Evolutionary conservation across 139 green algal genomes (phyloP), one percentile per base, ranked within the genome.

Genomic region (Chlamydomonas sp.): DNA sequence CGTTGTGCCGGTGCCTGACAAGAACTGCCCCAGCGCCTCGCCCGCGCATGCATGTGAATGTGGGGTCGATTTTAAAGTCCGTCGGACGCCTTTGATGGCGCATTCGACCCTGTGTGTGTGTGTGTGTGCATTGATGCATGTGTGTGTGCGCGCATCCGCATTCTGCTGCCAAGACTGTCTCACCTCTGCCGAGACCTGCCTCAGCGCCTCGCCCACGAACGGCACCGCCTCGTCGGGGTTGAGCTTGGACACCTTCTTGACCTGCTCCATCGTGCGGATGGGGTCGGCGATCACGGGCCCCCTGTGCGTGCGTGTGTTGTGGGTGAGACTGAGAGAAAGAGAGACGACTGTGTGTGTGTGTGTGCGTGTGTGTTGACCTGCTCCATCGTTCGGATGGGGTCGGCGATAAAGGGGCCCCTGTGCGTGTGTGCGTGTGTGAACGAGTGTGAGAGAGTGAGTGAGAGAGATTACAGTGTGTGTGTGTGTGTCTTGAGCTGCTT

Each of bases 191-290:
- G 48, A 8, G 65, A 97, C 81, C 54, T 76, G 74, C 48, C 73
- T 80, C 39, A 97, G 88, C 0, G 88, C 83, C 82, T 95, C 86
- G 34, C 89, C 91, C 48, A 96, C 91, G 58, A 90, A 96, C 28
- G 89, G 85, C 35, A 83, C 84, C 20, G 79, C 58, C 26, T 81
- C 87, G 35, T 93, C 83, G 3, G 90, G 71, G 26, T 89, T 77
- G 50, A 97, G 77, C 62, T 73, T 79, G 34, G 76, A 85, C 26
- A 97, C 73, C 73, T 85, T 72, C 35, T 94, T 78, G 6, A 96
- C 90, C 73, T 90, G 83, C 82, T 90, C 77, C 50, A 48, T 3
- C 0, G 33, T 5, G 10, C 0, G 30, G 50, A 62, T 50, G 39
- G n/a, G n/a, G n/a, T n/a, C n/a, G n/a, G n/a, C n/a, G n/a, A n/a